Evolutionary conservation across 179 eudicot species (phyloP).

Genomic region (Beta corolliflora): DNA sequence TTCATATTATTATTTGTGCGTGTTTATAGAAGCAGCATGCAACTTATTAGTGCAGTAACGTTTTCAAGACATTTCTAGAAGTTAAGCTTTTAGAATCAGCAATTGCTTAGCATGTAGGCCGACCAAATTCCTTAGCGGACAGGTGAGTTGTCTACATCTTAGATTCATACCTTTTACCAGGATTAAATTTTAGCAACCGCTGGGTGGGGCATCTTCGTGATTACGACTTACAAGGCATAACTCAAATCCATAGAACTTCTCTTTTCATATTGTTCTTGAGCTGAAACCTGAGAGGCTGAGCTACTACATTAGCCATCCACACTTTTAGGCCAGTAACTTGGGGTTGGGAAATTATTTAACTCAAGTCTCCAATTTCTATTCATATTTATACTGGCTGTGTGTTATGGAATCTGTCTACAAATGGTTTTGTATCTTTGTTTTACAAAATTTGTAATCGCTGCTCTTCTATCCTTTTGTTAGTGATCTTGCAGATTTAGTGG

Average conservation of each 20-base stretch:
- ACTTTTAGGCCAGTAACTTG: not conserved
- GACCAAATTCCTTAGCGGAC: not conserved
- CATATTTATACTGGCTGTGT: not conserved
- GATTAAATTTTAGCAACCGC: not conserved
- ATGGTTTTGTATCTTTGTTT: conserved; percentile 2
- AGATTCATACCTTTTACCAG: not conserved
- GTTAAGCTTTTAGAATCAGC: too few relatives aligned
- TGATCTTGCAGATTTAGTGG: conserved; percentile 91
- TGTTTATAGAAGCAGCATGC: too few relatives aligned
- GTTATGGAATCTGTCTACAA: not conserved
- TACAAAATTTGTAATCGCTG: conserved; percentile 25
- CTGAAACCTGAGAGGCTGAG: not conserved
- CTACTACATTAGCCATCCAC: not conserved
- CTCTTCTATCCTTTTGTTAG: conserved; percentile 40
- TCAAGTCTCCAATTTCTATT: not conserved
- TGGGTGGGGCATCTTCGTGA: not conserved
- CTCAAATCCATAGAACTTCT: not conserved
- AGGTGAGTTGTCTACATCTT: too few relatives aligned
- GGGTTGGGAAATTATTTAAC: not conserved
- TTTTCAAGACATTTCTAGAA: too few relatives aligned
- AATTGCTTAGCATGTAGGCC: not conserved
- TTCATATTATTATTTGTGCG: too few relatives aligned
- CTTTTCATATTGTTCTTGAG: not conserved
- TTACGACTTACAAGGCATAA: not conserved
- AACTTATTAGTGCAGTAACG: too few relatives aligned